Evolutionary conservation across 371 early-diverging fungal genomes (phyloP).

Genomic region (Rhizopus stolonifer): DNA sequence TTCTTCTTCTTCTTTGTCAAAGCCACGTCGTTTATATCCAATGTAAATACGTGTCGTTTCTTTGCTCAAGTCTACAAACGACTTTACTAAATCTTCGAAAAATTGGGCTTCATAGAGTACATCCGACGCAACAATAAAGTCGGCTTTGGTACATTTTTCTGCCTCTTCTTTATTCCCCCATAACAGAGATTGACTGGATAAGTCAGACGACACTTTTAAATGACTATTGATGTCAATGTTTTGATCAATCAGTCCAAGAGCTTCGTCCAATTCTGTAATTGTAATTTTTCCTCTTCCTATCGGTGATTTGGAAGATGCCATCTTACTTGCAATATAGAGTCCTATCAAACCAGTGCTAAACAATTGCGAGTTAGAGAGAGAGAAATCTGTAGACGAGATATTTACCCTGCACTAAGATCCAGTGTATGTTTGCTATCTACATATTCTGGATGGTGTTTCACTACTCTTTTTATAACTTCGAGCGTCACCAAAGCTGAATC

Average conservation of each 20-base stretch:
- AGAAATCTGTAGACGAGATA: too few relatives aligned
- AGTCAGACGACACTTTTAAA: constrained; percentile 9
- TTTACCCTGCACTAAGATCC: constrained; percentile 61
- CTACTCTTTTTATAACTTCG: constrained; percentile 37
- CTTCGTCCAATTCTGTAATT: constrained; percentile 59
- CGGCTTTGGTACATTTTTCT: constrained; percentile 32
- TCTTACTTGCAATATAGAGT: constrained; percentile 43
- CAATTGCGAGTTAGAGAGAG: too few relatives aligned
- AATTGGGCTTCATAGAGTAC: constrained; percentile 57
- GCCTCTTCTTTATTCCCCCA: constrained; percentile 36
- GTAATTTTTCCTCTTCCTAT: constrained; percentile 22
- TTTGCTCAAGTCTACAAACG: constrained; percentile 45
- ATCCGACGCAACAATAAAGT: constrained; percentile 63
- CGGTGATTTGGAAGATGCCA: constrained; percentile 17
- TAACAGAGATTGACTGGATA: constrained; percentile 22
- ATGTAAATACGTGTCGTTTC: constrained; percentile 50
- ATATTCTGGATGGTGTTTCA: constrained; percentile 24
- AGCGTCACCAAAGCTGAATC: constrained; percentile 60
- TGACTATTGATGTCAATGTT: constrained; percentile 40
- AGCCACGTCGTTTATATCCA: constrained; percentile 58
- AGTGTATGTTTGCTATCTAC: constrained; percentile 44
- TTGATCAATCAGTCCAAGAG: constrained; percentile 41
- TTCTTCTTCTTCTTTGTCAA: constrained; percentile 36
- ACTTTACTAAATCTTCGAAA: constrained; percentile 47
- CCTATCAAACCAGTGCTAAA: constrained; percentile 59